Evolutionary conservation across 208 protist genomes (phyloP), one percentile per base, ranked within the genome.

Genomic region (Histomonas meleagridis): DNA sequence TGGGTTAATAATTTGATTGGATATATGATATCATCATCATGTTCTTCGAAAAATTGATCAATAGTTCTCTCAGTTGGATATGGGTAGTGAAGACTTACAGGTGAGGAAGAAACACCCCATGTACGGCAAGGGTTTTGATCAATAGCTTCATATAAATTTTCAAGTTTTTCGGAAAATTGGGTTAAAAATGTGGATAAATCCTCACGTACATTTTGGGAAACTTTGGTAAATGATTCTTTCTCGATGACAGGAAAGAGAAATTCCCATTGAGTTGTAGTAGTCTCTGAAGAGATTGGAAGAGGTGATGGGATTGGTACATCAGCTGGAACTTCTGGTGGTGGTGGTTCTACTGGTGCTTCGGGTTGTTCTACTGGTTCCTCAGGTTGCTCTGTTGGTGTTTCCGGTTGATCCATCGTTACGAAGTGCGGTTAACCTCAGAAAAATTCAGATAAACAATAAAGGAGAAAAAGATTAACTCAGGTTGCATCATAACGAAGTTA

Each of bases 11-110:
- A n/a, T 55, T 86, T 86, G 21, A 86, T 43, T 32, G 76, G 32
- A 86, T 86, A 86, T 7, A 86, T 55, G 18, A 86, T 18, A 7
- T 86, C 76, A 46, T 86, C 76, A 49, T 86, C 76, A 55, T 86
- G 76, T 26, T 40, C 38, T 26, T 86, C 76, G 76, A 86, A 86
- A 86, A 86, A 86, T 86, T 86, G 46, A 46, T 86, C 76, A 16
- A 86, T 49, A 32, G 76, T 86, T 57, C 46, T 86, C 10, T 4
- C 4, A 32, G 76, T 86, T 51, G 76, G 76, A 28, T 57, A 86
- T 57, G 76, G 76, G 38, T 86, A 86, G 18, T 86, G 43, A 46
- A 86, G 76, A 55, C 40, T 18, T 18, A 86, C 28, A 32, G 76
- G 76, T 3, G 76, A 26, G 9, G 76, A 53, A 7, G 46, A 86